phyloP scores from a whole-genome alignment of 345 rosid genomes.

The Euphorbia peplus region DNA sequence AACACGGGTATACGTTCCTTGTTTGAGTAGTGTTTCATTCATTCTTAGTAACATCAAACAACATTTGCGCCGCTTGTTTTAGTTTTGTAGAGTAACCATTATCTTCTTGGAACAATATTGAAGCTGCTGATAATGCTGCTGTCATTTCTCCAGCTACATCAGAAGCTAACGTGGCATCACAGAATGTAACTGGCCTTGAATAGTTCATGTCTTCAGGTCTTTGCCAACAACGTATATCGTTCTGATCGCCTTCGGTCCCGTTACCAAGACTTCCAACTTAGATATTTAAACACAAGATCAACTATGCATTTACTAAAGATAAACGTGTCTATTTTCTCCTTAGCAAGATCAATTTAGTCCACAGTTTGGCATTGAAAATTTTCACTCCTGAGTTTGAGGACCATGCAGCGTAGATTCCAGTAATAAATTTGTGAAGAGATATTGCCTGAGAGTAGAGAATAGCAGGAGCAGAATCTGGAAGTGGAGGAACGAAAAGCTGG shows the following conservation, averaged over 20 bases:
- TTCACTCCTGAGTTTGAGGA: no score
- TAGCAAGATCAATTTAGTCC: no score
- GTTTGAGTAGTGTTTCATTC: constrained; percentile 23
- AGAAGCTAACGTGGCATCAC: constrained; percentile 39
- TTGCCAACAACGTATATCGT: constrained; percentile 56
- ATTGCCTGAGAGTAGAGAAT: constrained; percentile 55
- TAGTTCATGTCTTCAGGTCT: constrained; percentile 64
- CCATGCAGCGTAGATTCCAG: neutral
- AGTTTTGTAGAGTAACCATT: constrained; percentile 31
- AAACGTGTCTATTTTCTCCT: no score
- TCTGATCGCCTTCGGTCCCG: constrained; percentile 23
- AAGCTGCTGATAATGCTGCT: constrained; percentile 57
- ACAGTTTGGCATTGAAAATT: no score
- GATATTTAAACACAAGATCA: constrained; percentile 2
- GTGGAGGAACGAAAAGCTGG: constrained; percentile 39
- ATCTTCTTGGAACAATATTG: constrained; percentile 50
- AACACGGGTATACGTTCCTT: constrained; percentile 30
- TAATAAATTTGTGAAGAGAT: neutral
- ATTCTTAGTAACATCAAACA: constrained; percentile 32
- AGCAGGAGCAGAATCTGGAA: constrained; percentile 21
- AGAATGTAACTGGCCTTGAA: constrained; percentile 41
- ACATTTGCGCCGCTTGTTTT: constrained; percentile 31
- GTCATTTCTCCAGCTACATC: constrained; percentile 56
- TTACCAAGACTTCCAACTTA: constrained; percentile 47
- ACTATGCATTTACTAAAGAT: neutral